These are phyloP conservation scores for Tillandsia leiboldiana DNA, from an alignment of 176 grass and related monocot genomes.

Conservation along the genomic window DNA sequence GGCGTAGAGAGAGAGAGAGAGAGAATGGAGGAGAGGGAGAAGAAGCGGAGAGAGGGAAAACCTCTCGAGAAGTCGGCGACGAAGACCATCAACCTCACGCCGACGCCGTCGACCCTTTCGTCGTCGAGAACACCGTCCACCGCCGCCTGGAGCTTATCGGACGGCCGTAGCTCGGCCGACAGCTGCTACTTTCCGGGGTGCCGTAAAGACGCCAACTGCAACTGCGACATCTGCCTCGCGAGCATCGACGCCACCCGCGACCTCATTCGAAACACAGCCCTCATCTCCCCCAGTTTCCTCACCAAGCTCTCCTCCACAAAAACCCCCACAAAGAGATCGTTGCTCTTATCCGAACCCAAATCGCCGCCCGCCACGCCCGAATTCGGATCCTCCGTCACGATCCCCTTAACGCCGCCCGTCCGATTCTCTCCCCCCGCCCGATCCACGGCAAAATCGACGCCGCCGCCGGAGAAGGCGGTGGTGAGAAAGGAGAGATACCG, in stretches of 20 bases:
- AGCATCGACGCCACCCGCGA: constrained; percentile 88
- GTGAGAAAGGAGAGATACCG: background rate
- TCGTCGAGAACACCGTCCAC: constrained; percentile 19
- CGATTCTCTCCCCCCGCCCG: constrained; percentile 1
- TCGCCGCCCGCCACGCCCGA: constrained; percentile 1
- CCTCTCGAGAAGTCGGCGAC: background rate
- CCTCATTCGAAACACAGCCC: constrained; percentile 39
- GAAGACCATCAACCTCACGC: background rate
- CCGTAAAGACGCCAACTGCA: constrained; percentile 85
- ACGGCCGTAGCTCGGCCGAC: constrained; percentile 1
- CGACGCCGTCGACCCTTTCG: background rate
- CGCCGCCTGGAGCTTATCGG: constrained; percentile 18
- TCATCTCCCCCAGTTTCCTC: constrained; percentile 34
- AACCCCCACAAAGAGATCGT: background rate
- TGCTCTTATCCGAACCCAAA: constrained; percentile 17
- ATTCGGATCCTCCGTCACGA: constrained; percentile 5
- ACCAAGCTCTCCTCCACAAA: constrained; percentile 12
- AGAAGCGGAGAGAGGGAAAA: background rate
- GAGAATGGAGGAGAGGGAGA: background rate
- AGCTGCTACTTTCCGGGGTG: constrained; percentile 59
- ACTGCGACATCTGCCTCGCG: constrained; percentile 77
- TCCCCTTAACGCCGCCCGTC: constrained; percentile 35
- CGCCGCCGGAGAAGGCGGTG: background rate
- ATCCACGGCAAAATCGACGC: constrained; percentile 39
- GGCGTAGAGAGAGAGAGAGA: background rate